Conservation (phyloP, 495 filamentous ascomycete genomes). For the Chaetomidium leptoderma region DNA sequence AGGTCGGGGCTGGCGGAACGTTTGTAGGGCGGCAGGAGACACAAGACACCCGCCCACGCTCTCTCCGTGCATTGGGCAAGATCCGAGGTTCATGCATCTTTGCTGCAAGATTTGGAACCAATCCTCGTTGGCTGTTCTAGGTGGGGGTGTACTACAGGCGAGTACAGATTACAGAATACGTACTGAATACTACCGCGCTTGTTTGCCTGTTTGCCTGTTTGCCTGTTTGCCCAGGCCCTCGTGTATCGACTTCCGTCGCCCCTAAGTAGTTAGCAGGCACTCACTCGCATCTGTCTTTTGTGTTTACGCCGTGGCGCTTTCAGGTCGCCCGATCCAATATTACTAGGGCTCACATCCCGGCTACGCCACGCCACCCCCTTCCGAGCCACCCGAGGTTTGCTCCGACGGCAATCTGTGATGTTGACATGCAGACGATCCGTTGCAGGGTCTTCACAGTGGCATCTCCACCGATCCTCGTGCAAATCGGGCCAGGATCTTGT, state of each 20-base stretch:
- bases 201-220: too few relatives aligned
- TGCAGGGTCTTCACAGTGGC: neutral
- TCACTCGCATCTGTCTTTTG: neutral
- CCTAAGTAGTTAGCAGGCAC: neutral
- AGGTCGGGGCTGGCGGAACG: neutral
- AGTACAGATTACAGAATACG: too few relatives aligned
- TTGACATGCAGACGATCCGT: slow-evolving; percentile 4
- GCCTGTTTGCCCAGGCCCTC: too few relatives aligned
- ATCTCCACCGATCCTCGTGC: neutral
- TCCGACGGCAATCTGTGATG: neutral
- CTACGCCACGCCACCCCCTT: neutral
- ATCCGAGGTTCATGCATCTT: neutral
- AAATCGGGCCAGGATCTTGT: neutral
- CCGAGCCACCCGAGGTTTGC: neutral
- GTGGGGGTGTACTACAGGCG: too few relatives aligned
- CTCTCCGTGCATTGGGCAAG: neutral
- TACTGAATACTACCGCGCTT: too few relatives aligned
- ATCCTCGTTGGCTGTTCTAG: neutral
- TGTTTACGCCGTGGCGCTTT: neutral
- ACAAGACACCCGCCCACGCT: neutral
- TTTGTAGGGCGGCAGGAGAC: neutral
- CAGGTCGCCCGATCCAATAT: neutral
- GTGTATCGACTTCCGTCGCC: neutral
- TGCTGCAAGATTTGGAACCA: neutral
- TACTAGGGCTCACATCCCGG: neutral